A percentile compares a stretch with the other conserved stretches of the same genome.
These are phyloP conservation scores for Salix udensis DNA, from an alignment of 345 rosid genomes.

Conservation along the genomic window DNA sequence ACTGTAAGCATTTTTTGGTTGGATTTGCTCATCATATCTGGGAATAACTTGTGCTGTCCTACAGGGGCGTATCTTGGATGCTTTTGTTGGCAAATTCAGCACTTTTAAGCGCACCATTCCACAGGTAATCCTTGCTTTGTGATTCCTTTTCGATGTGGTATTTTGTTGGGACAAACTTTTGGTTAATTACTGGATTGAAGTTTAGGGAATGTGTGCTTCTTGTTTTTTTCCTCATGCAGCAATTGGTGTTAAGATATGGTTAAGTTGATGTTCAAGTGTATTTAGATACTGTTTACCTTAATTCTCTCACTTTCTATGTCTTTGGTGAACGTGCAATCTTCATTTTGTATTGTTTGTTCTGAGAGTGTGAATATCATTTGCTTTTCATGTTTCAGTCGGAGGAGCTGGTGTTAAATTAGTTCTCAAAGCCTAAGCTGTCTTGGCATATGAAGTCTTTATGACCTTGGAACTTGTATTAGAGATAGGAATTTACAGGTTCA, in stretches of 20 bases:
- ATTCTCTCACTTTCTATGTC: neutral
- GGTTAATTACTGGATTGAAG: neutral
- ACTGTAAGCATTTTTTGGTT: conserved; percentile 9
- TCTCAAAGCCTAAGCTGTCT: neutral
- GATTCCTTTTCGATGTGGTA: conserved; percentile 1
- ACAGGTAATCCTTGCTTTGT: conserved; percentile 59
- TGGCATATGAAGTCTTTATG: neutral
- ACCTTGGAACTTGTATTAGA: neutral
- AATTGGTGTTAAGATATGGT: too few relatives aligned
- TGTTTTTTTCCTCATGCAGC: too few relatives aligned
- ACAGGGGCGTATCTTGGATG: conserved; percentile 96
- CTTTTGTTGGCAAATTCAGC: conserved; percentile 97
- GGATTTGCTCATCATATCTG: conserved; percentile 11
- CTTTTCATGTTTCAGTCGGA: neutral
- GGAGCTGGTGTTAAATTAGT: neutral
- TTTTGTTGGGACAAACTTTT: neutral
- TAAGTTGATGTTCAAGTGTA: too few relatives aligned
- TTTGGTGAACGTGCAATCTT: neutral
- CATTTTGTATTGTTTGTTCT: neutral
- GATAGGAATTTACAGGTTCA: neutral
- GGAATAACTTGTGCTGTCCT: conserved; percentile 22
- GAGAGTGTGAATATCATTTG: neutral
- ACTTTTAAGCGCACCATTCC: conserved; percentile 97
- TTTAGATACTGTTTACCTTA: neutral
- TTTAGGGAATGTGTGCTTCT: neutral